Percentiles rank a stretch among this genome's conserved stretches.
Conservation (phyloP, 306 rosid species). For the Malus orientalis region DNA sequence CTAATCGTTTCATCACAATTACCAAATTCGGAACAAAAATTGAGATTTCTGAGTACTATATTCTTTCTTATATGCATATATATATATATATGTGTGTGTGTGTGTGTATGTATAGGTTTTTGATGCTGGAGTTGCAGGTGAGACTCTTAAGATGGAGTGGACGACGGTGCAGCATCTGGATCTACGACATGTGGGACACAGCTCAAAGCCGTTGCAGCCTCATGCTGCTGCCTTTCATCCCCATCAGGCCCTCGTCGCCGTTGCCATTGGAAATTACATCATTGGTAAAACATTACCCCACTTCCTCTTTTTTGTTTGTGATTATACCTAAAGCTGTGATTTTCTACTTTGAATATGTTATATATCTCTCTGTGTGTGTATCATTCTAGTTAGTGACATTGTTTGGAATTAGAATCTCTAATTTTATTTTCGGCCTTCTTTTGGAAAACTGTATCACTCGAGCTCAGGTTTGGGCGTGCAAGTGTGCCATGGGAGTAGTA, state of each 20-base stretch:
- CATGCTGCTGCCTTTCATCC: slow-evolving; percentile 91
- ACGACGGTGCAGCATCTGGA: slow-evolving; percentile 95
- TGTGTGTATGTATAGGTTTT: neutral
- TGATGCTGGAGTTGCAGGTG: slow-evolving; percentile 18
- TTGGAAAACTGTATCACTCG: neutral
- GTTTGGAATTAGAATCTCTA: neutral
- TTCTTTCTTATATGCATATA: neutral
- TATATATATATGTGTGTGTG: neutral
- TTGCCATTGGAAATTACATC: slow-evolving; percentile 87
- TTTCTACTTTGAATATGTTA: neutral
- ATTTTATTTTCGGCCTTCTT: neutral
- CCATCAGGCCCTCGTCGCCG: slow-evolving; percentile 81
- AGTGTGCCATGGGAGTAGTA: neutral
- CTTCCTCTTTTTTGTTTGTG: neutral
- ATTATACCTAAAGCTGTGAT: neutral
- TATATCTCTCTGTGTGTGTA: neutral
- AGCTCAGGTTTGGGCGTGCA: neutral
- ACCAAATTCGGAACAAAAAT: neutral
- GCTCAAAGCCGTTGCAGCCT: slow-evolving; percentile 65
- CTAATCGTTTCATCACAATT: neutral
- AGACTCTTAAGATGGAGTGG: slow-evolving; percentile 71
- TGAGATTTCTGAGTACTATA: neutral
- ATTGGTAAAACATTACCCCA: slow-evolving; percentile 43
- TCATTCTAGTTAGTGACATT: neutral
- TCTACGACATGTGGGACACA: slow-evolving; percentile 79